These are phyloP conservation scores for Talaromyces sp. DNA, from an alignment of 2,329 filamentous ascomycete species.

Conservation along the genomic window DNA sequence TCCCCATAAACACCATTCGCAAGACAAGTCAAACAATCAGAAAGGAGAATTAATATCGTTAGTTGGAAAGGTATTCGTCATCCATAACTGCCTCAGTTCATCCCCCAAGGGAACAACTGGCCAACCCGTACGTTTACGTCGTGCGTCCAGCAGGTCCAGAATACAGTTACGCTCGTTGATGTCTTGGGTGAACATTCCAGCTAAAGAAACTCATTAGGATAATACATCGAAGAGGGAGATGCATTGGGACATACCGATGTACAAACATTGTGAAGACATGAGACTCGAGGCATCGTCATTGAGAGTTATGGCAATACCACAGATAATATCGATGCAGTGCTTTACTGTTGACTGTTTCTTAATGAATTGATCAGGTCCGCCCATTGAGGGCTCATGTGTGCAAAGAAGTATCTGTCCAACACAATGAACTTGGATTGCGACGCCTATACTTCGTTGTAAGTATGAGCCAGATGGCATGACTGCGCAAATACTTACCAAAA, in stretches of 20 bases:
- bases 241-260: slow-evolving; percentile 20
- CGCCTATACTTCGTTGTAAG: slow-evolving; percentile 12
- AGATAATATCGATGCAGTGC: slow-evolving; percentile 23
- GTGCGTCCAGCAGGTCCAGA: slow-evolving; percentile 21
- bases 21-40: neutral
- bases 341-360: slow-evolving; percentile 21
- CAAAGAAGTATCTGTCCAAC: slow-evolving; percentile 24
- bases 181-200: slow-evolving; percentile 20
- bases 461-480: neutral
- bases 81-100: slow-evolving; percentile 24
- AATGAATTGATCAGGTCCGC: slow-evolving; percentile 22
- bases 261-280: slow-evolving; percentile 27
- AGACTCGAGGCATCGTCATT: slow-evolving; percentile 25
- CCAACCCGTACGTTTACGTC: slow-evolving; percentile 23
- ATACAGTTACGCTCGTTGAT: slow-evolving; percentile 17
- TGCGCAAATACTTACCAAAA: slow-evolving; percentile 21
- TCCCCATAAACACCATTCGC: neutral
- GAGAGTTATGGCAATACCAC: slow-evolving; percentile 25
- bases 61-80: neutral
- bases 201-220: slow-evolving; percentile 3
- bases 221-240: neutral
- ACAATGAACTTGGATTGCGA: slow-evolving; percentile 24
- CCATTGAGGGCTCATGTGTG: slow-evolving; percentile 23
- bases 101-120: slow-evolving; percentile 21
- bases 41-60: neutral